These are phyloP conservation scores for Porcisia hertigi DNA, from an alignment of 208 protist species.

Conservation along the genomic window DNA sequence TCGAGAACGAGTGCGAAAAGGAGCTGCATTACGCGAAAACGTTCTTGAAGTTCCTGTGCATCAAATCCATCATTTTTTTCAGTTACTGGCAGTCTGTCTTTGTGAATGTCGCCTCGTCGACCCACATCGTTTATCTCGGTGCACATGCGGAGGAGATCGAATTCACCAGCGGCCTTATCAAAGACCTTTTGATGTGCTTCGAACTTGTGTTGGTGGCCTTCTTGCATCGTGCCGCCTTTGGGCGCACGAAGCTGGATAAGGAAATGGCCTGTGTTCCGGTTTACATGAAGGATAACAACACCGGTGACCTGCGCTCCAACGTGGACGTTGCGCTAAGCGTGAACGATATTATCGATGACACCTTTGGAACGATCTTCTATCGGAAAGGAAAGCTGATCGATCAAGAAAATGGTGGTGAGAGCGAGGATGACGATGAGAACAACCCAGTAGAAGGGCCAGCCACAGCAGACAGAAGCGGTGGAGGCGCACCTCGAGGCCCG, in stretches of 20 bases:
- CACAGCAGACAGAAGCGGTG: slow-evolving; percentile 20
- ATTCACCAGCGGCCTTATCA: slow-evolving; percentile 51
- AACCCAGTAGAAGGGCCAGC: slow-evolving; percentile 20
- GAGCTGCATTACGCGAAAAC: slow-evolving; percentile 85
- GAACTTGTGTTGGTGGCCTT: slow-evolving; percentile 84
- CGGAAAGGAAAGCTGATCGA: slow-evolving; percentile 77
- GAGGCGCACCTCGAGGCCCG: neutral
- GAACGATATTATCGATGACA: slow-evolving; percentile 84
- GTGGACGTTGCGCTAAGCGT: slow-evolving; percentile 75
- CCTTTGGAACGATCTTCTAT: slow-evolving; percentile 85
- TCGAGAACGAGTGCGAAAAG: slow-evolving; percentile 79
- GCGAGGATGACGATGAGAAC: slow-evolving; percentile 36
- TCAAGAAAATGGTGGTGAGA: slow-evolving; percentile 68
- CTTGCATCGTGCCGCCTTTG: slow-evolving; percentile 79
- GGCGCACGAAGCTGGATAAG: slow-evolving; percentile 66
- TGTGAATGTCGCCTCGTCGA: slow-evolving; percentile 52
- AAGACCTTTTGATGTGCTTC: slow-evolving; percentile 88
- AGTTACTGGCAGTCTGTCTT: slow-evolving; percentile 86
- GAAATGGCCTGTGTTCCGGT: slow-evolving; percentile 80
- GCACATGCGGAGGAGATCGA: slow-evolving; percentile 40
- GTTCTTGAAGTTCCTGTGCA: slow-evolving; percentile 86
- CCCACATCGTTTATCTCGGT: slow-evolving; percentile 58
- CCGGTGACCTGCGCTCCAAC: slow-evolving; percentile 61
- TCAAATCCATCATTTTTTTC: slow-evolving; percentile 92
- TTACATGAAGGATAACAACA: slow-evolving; percentile 80